These are phyloP conservation scores for Ascochyta pisi DNA, from an alignment of 2,329 filamentous ascomycete species.

Conservation along the genomic window DNA sequence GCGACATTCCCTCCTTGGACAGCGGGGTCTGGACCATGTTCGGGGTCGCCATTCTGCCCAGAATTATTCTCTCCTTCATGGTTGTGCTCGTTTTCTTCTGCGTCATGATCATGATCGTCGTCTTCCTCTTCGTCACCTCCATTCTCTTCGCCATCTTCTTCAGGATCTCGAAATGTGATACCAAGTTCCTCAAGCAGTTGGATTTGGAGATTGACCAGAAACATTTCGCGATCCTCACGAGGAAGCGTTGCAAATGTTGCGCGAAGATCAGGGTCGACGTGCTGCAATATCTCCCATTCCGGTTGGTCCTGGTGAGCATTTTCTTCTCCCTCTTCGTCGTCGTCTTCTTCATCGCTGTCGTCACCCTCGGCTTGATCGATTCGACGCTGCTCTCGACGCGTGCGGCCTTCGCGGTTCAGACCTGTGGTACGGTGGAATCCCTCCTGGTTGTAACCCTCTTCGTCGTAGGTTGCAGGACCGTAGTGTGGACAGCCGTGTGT, in stretches of 20 bases:
- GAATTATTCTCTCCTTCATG: background rate
- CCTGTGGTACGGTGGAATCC: constrained; percentile 40
- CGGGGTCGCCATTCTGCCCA: too few relatives aligned
- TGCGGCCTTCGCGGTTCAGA: constrained; percentile 34
- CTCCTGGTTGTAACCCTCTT: constrained; percentile 41
- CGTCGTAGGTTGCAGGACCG: constrained; percentile 38
- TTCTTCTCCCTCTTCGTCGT: constrained; percentile 13
- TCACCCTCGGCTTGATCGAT: constrained; percentile 5
- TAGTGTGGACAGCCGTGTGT: constrained; percentile 42
- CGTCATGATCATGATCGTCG: background rate
- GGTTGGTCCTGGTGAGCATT: constrained; percentile 12
- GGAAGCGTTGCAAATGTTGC: constrained; percentile 17
- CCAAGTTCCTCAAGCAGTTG: constrained; percentile 27
- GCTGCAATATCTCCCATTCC: constrained; percentile 25
- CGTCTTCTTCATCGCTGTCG: constrained; percentile 19
- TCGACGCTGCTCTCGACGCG: constrained; percentile 21
- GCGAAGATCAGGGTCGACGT: constrained; percentile 21
- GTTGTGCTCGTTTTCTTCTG: background rate
- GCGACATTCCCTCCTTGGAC: background rate
- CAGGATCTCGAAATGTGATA: background rate
- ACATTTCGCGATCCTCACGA: constrained; percentile 18
- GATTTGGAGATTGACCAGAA: constrained; percentile 26
- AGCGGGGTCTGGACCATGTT: background rate
- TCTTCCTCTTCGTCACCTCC: background rate
- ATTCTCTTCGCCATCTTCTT: background rate